Base-by-base conservation (phyloP, 257 asterid species). In the Asclepias syriaca region DNA sequence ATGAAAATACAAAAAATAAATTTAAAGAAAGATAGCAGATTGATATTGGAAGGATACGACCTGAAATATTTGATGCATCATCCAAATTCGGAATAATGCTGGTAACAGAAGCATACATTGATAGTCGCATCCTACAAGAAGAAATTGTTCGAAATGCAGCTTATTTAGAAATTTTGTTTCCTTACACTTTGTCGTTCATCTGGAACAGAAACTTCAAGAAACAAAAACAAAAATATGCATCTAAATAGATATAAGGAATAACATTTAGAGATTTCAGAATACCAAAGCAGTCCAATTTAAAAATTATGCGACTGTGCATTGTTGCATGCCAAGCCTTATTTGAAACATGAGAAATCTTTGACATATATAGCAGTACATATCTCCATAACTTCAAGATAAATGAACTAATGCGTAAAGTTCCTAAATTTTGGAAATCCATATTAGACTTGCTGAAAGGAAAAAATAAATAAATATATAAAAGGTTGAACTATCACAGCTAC, bases 101-200 rank as follows among this genome's bases (percentile, higher is more conserved):
- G 56, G 98, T 88, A 69, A 91, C 91, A 66, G 97, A 93, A 24
- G 97, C 98, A 72, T 81, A 86, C 95, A 91, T 82, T 9, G 96
- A 89, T 40, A 93, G 86, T 76, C 79, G 86, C 95, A 82, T 88
- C 96, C 98, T 93, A 51, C 90, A 83, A 74, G 68, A 82, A 74
- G 37, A 81, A 37, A 54, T 12, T 39, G 56, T 55, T 81, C 69
- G 29, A 71, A 49, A 68, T 37, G 49, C 48, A 37, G 34, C 68
- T 34, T 13, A 60, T 13, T 60, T 60, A 21, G 34, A 32, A 15
- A 5, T 4, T 58, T 58, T 57, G 19, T 29, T 58, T 13, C 55
- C 55, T 15, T 1, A 50, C 18, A 12, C 55, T 50, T 1, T 3
- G 24, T 56, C 67, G 22, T 3, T 22, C 37, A 7, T 40, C 7